Evolutionary conservation across 2,329 filamentous ascomycete species (phyloP).

Genomic region (Lachnellula hyalina): DNA sequence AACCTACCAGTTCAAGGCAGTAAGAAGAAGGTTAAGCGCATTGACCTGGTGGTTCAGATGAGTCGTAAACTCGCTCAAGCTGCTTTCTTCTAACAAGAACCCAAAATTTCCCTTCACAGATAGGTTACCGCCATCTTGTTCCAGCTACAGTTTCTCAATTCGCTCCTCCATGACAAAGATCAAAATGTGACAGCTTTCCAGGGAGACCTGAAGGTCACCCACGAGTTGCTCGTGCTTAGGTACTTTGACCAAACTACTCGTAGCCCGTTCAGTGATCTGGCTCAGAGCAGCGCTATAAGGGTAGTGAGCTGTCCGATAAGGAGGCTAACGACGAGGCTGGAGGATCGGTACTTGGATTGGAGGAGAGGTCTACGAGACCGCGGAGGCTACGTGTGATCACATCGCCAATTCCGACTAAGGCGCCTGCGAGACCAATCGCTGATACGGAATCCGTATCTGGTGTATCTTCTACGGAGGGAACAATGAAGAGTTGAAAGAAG

Average conservation of each 20-base stretch:
- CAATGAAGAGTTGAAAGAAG: neutral
- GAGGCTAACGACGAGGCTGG: constrained; percentile 6
- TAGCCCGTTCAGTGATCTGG: constrained; percentile 1
- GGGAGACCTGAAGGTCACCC: constrained; percentile 1
- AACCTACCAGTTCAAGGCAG: constrained; percentile 4
- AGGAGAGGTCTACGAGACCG: constrained; percentile 2
- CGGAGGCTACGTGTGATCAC: neutral
- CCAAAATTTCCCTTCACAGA: constrained; percentile 1
- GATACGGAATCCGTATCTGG: constrained; percentile 4
- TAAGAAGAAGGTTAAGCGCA: constrained; percentile 8
- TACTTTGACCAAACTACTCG: neutral
- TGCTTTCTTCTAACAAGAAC: constrained; percentile 2
- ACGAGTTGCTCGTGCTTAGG: constrained; percentile 3
- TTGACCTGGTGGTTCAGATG: constrained; percentile 5
- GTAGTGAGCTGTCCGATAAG: constrained; percentile 6
- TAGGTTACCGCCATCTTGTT: neutral
- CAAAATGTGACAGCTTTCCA: constrained; percentile 5
- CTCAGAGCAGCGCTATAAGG: constrained; percentile 4
- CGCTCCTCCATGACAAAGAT: constrained; percentile 4
- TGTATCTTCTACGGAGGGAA: neutral
- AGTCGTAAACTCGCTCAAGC: constrained; percentile 4
- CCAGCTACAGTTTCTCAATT: neutral
- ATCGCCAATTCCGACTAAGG: constrained; percentile 2
- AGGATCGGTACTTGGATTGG: constrained; percentile 3
- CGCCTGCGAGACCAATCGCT: constrained; percentile 1